Base-by-base conservation (phyloP, 2,329 filamentous ascomycete species). In the Sarocladium oryzae region DNA sequence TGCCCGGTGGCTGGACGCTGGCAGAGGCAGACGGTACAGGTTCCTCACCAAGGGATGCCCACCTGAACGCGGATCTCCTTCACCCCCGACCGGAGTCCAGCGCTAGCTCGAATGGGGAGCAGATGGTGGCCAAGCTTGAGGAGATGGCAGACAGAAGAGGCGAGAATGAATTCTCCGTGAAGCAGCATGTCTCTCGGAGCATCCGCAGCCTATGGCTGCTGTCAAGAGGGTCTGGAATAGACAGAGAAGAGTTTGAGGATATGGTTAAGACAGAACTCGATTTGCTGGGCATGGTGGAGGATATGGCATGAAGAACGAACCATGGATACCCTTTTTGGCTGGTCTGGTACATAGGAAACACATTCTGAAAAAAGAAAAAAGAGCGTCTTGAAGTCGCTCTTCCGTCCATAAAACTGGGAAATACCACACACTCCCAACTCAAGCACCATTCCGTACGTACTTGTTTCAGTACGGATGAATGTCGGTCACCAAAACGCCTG, bases 161-260 rank as follows among this genome's bases (percentile, higher is more conserved):
- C 35, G 86, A 90, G 66, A 49, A 49, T 32, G 46, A 49, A 28
- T 79, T 86, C 51, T 86, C 83, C 13, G 81, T 93, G 51, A 87
- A 86, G 66, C 85, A 90, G 67, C 88, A 92, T 66, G 82, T 93
- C 40, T 84, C 83, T 32, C 84, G 85, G 8, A 87, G 84, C 61
- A 79, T 93, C 52, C 86, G 88, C 72, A 90, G 85, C 65, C 67
- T 93, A 56, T 92, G 82, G 65, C 69, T 86, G 56, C 68, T 93
- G 55, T 84, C 87, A 21, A 79, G 78, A 37, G 77, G 83, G 1
- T 82, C 82, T 20, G 88, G 88, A 1, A 90, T 93, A 57, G 81
- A 86, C 49, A 73, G 83, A 40, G 79, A 81, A 30, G 88, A 92
- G 63, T 93, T 92, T 67, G 84, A 87, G 65, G 73, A 79, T 49